Evolutionary conservation across 192 early-diverging fungal species (phyloP), one percentile per base, ranked within the genome.

Genomic region (Spizellomyces punctatus): DNA sequence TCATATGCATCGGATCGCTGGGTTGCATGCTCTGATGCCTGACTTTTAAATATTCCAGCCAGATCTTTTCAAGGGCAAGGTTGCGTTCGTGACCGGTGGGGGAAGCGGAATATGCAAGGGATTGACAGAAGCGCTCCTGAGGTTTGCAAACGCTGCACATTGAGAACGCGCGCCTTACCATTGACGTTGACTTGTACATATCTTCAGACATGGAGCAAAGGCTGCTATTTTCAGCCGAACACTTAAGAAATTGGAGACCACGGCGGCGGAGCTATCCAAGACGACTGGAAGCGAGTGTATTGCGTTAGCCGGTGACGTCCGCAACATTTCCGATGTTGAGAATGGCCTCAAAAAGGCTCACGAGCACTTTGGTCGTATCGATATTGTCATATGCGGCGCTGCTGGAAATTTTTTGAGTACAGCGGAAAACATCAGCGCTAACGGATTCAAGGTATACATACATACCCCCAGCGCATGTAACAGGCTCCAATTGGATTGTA

Each of bases 351-450:
- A 87, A 49, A 79, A 77, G 58, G 79, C 88, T 19, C 72, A 83
- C n/a, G 89, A 88, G 19, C 74, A 75, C 44, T 92, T 79, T 57
- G 92, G 91, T 10, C 73, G 78, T 22, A 83, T 93, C 52, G 92
- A 93, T 76, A 88, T 88, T 48, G 72, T 90, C 50, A 79, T 89
- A 56, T 81, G 80, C 64, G 84, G 86, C 56, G 85, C 87, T 8
- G 91, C 92, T 12, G 92, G 92, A 22, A 93, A 93, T 78, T 93
- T 93, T 67, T 74, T 93, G 46, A 77, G 88, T 12, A 75, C 89
- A 42, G 86, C 84, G 42, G 85, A 89, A 56, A 69, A 83, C 41
- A 76, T 93, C 6, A 89, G 87, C 5, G 83, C 86, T 55, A 89
- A 89, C 67, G 92, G 88, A 27, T 93, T 92, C 84, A 83, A 83